Evolutionary conservation across 2,329 filamentous ascomycete species (phyloP).

Genomic region (Xenosphaeropsis pyriputrescens): DNA sequence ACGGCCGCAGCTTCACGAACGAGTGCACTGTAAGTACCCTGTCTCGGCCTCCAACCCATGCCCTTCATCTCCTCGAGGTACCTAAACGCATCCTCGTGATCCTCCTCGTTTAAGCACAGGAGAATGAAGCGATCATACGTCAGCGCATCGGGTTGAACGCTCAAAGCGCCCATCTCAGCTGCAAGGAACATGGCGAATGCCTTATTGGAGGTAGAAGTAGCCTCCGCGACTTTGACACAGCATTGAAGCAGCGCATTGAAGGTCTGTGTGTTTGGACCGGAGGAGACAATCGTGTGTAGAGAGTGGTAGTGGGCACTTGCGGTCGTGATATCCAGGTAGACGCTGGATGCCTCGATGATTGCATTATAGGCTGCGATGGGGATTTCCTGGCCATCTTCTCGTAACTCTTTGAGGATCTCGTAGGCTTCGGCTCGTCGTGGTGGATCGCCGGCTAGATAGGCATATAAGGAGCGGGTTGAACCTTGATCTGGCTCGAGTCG

Average conservation of each 20-base stretch:
- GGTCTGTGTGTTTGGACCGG: slow-evolving; percentile 32
- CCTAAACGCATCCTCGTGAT: slow-evolving; percentile 29
- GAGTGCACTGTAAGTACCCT: slow-evolving; percentile 7
- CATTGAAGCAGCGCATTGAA: slow-evolving; percentile 45
- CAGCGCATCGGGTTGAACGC: slow-evolving; percentile 34
- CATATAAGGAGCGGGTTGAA: slow-evolving; percentile 49
- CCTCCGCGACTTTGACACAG: slow-evolving; percentile 22
- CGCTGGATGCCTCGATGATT: slow-evolving; percentile 16
- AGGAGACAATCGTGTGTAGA: slow-evolving; percentile 32
- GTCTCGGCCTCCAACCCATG: slow-evolving; percentile 14
- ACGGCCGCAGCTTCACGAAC: slow-evolving; percentile 11
- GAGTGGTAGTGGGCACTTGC: slow-evolving; percentile 47
- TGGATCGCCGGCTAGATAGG: slow-evolving; percentile 32
- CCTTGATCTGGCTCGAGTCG: slow-evolving; percentile 39
- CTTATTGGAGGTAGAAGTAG: slow-evolving; percentile 17
- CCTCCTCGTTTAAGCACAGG: slow-evolving; percentile 30
- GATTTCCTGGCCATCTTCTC: slow-evolving; percentile 29
- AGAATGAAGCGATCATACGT: slow-evolving; percentile 50
- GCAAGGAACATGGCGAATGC: slow-evolving; percentile 45
- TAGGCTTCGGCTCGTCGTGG: slow-evolving; percentile 34
- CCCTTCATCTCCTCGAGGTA: slow-evolving; percentile 34
- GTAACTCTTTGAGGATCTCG: slow-evolving; percentile 38
- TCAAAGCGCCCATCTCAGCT: slow-evolving; percentile 42
- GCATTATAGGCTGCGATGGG: slow-evolving; percentile 34
- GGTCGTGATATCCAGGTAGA: slow-evolving; percentile 25